Base-by-base conservation (phyloP, 2,329 filamentous ascomycete species). In the Ophiosphaerella narmari region DNA sequence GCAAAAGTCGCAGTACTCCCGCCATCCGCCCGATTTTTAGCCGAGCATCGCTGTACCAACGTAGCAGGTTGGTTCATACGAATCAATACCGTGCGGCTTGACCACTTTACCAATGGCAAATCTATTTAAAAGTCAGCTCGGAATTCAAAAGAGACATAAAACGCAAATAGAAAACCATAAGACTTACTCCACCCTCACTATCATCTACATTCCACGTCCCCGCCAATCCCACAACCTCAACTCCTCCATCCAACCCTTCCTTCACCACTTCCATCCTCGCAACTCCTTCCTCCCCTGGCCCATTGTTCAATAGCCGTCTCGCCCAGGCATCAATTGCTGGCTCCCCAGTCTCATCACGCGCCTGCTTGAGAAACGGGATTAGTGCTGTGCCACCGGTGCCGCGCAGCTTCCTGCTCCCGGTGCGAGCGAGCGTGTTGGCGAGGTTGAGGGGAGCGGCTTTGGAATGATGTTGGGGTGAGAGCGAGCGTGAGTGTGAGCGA, bases 361-460 rank as follows among this genome's bases (percentile, higher is more conserved):
- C 94, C 75, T 99, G 94, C 75, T 97, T 97, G 54, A 99, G 78
- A 75, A 99, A 99, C 0, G 93, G 90, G 48, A 99, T 97, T 48
- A 99, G 78, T 0, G 92, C 90, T 0, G 94, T 97, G 13, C 94
- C 94, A 12, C 94, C 94, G 0, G 94, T 99, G 2, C 94, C 94
- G 38, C 89, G 90, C 24, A 96, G 82, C 43, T 87, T 87, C 82
- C 73, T 63, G 71, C 52, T 68, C 39, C 63, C 62, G 55, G 56
- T 66, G 77, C 76, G 54, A 21, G 62, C 54, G n/a, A 68, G 44
- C 1, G 63, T 67, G 36, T 68, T 72, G 3, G 86, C 86, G 11
- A 92, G 79, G 59, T 92, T 90, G 45, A 83, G 60, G 16, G 66
- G 65, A 36, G 71, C 63, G 66, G 59, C 38, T n/a, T 50, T 44